phyloP scores from a whole-genome alignment of 768 basidiomycete species.

The Suillus clintonianus region DNA sequence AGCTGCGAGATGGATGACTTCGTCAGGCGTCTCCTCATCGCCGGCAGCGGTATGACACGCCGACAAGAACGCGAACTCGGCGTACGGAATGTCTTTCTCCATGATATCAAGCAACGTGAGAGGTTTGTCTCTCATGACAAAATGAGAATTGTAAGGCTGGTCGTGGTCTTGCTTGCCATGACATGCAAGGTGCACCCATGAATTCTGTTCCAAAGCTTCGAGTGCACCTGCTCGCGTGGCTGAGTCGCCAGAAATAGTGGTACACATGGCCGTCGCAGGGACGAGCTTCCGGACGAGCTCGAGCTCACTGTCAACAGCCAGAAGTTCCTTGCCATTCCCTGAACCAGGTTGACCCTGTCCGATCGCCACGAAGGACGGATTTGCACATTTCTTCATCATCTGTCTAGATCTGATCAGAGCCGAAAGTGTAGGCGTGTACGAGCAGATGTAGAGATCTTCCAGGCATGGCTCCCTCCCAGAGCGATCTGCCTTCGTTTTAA shows the following conservation, averaged over 20 bases:
- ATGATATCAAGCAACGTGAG: conserved; percentile 6
- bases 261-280: not conserved
- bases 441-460: conserved; percentile 9
- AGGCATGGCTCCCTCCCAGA: not conserved
- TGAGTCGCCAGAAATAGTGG: not conserved
- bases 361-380: conserved; percentile 1
- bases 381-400: not conserved
- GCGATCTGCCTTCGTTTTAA: conserved; percentile 13
- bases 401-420: conserved; percentile 11
- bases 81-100: not conserved
- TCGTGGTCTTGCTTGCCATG: conserved; percentile 11
- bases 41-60: conserved; percentile 26
- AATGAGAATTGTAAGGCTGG: conserved; percentile 13
- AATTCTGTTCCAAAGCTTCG: not conserved
- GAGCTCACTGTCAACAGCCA: conserved; percentile 3
- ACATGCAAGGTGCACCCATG: conserved; percentile 23
- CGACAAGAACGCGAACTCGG: conserved; percentile 16
- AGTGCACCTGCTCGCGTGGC: conserved; percentile 1
- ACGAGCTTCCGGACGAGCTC: conserved; percentile 20
- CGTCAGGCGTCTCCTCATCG: conserved; percentile 13
- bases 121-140: not conserved
- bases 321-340: not conserved
- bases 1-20: conserved; percentile 23
- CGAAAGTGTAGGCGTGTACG: conserved; percentile 11
- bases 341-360: conserved; percentile 2